A percentile compares a stretch with the other conserved stretches of the same genome.
These are phyloP conservation scores for Trypanosoma avium DNA, from an alignment of 208 protist genomes.

Conservation along the genomic window DNA sequence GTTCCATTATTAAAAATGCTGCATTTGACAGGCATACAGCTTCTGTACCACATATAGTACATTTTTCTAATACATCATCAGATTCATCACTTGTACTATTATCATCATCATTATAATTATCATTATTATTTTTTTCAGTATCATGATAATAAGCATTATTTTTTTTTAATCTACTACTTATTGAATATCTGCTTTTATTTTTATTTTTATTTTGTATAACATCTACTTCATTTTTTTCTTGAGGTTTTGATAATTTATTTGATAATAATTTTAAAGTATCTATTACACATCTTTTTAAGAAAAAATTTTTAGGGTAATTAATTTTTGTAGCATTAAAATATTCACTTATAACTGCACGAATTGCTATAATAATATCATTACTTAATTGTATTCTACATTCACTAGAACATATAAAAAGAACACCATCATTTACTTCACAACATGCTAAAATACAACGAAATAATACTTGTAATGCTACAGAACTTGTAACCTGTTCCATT, in stretches of 20 bases:
- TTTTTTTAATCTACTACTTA: not conserved
- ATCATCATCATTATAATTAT: not conserved
- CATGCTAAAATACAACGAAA: slow-evolving; percentile 52
- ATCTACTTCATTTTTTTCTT: not conserved
- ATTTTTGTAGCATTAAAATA: slow-evolving; percentile 8
- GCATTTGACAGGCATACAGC: slow-evolving; percentile 37
- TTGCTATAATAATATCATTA: slow-evolving; percentile 40
- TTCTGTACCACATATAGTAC: slow-evolving; percentile 52
- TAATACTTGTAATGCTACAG: slow-evolving; percentile 41
- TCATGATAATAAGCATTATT: not conserved
- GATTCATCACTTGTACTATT: not conserved
- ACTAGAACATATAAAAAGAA: slow-evolving; percentile 66
- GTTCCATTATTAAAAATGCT: slow-evolving; percentile 40
- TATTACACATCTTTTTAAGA: slow-evolving; percentile 17
- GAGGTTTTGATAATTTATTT: not conserved
- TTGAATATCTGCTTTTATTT: too few relatives aligned
- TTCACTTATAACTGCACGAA: slow-evolving; percentile 39
- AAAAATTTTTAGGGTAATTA: slow-evolving; percentile 18
- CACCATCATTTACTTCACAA: slow-evolving; percentile 48
- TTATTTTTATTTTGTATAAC: not conserved
- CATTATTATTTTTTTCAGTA: not conserved
- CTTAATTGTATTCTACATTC: slow-evolving; percentile 46
- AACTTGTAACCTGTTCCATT: slow-evolving; percentile 24
- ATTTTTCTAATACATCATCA: slow-evolving; percentile 19
- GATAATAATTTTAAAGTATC: slow-evolving; percentile 1